Base-by-base conservation (phyloP, 1,284 basidiomycete species). In the Cerioporus squamosus region DNA sequence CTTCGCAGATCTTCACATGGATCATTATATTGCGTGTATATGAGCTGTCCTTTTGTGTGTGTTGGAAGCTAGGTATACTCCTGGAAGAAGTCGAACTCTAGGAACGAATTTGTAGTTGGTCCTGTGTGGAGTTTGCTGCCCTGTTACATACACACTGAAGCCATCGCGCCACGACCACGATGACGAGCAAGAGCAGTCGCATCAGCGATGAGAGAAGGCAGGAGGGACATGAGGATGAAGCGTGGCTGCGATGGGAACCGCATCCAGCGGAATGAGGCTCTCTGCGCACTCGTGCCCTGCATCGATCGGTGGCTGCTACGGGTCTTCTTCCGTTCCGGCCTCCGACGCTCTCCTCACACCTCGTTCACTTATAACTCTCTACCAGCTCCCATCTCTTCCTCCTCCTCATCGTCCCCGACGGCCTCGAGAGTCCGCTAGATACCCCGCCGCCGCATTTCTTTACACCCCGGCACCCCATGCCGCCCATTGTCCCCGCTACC, bases 401-500 rank as follows among this genome's bases (percentile, higher is more conserved):
- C 43, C 43, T 31, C 47, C 31, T 20, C 38, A n/a, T 23, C 44
- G 12, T 33, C 43, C 15, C 10, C 1, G 20, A 40, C 24, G 33
- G 18, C 20, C 39, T 12, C 44, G 15, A 24, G 44, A 42, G 22
- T 39, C 31, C 20, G 40, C 48, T 44, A 45, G 22, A 42, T 20
- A 20, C 5, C 3, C 44, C 22, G 14, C n/a, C 45, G n/a, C 36
- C 47, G 26, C 47, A 53, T 52, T 29, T 53, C 18, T 26, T 40
- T 24, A 42, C 49, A 36, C 52, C 44, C 50, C 17, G n/a, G 3
- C 12, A 26, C 18, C 26, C 39, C 23, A 64, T 64, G 62, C 57
- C 62, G 24, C 62, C 62, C 33, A 49, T 64, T 24, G 55, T 61
- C 46, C 54, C 47, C 18, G 62, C 62, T 20, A 50, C 57, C 44